Conservation (phyloP, 1,139 yeast species). For the Yamadazyma trypodendri region DNA sequence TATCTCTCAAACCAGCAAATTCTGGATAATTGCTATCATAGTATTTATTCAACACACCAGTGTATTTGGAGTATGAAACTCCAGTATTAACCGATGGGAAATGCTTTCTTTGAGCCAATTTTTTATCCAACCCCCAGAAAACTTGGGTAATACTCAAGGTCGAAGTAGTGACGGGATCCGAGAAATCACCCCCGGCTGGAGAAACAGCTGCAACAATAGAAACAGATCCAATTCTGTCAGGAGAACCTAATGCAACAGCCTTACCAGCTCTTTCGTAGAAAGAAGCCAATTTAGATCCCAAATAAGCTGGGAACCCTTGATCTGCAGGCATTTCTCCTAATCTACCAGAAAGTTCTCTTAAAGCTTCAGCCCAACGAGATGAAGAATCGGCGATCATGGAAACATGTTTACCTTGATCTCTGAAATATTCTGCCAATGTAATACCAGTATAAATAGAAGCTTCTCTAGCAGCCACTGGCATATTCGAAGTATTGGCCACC, state of each 20-base stretch:
- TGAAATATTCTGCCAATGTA: conserved; percentile 96
- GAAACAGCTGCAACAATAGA: conserved; percentile 99
- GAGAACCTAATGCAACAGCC: conserved; percentile 92
- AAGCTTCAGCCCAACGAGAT: conserved; percentile 99
- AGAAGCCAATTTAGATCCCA: conserved; percentile 97
- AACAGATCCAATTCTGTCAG: conserved; percentile 93
- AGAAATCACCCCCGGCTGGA: conserved; percentile 99
- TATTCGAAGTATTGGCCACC: conserved; percentile 97
- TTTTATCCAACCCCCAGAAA: conserved; percentile 99
- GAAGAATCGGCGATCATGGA: conserved; percentile 99
- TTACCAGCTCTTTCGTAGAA: conserved; percentile 99
- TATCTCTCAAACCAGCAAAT: conserved; percentile 85
- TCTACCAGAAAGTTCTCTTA: conserved; percentile 99
- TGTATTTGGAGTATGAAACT: conserved; percentile 94
- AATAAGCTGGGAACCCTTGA: conserved; percentile 99
- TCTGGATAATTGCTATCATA: conserved; percentile 87
- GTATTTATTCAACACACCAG: conserved; percentile 79
- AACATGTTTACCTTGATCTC: conserved; percentile 99
- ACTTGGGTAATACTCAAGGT: conserved; percentile 99
- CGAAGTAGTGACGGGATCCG: conserved; percentile 98
- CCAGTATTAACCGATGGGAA: conserved; percentile 98
- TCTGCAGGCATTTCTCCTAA: conserved; percentile 99
- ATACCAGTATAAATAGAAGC: conserved; percentile 99
- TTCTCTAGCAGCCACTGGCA: conserved; percentile 99
- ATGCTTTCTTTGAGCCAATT: conserved; percentile 98